Conservation (phyloP, 345 rosid genomes). For the Mallotus nudiflorus region DNA sequence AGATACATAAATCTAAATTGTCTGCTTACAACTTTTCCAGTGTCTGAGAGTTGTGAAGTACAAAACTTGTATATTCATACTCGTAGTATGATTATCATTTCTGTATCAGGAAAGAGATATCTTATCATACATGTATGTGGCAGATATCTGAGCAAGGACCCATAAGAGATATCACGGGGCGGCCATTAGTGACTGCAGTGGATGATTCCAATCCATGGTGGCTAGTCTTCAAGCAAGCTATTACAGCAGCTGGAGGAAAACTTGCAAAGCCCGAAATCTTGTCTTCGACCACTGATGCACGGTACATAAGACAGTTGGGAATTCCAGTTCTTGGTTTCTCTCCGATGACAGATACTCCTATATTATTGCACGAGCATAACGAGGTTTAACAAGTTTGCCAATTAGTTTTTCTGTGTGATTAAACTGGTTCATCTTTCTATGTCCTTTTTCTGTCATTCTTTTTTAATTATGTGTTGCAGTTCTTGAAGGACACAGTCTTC, state of each 20-base stretch:
- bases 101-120: background rate
- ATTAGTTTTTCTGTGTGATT: background rate
- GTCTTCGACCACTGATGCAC: constrained; percentile 86
- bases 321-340: constrained; percentile 86
- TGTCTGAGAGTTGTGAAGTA: background rate
- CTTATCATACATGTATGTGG: constrained; percentile 10
- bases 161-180: constrained; percentile 55
- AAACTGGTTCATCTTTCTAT: background rate
- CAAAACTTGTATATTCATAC: background rate
- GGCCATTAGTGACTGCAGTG: constrained; percentile 61
- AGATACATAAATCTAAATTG: background rate
- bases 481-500: constrained; percentile 65
- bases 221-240: constrained; percentile 68
- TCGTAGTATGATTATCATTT: background rate
- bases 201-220: constrained; percentile 92
- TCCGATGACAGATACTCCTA: constrained; percentile 81
- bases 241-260: constrained; percentile 70
- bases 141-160: constrained; percentile 65
- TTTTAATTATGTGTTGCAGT: constrained; percentile 38
- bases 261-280: constrained; percentile 83
- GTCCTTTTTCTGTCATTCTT: constrained; percentile 5
- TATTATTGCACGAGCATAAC: constrained; percentile 81
- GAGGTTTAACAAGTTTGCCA: constrained; percentile 53
- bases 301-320: constrained; percentile 59
- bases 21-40: background rate